A percentile compares a stretch with the other conserved stretches of the same genome.
phyloP scores from a whole-genome alignment of 257 asterid species.

The Avicennia marina region DNA sequence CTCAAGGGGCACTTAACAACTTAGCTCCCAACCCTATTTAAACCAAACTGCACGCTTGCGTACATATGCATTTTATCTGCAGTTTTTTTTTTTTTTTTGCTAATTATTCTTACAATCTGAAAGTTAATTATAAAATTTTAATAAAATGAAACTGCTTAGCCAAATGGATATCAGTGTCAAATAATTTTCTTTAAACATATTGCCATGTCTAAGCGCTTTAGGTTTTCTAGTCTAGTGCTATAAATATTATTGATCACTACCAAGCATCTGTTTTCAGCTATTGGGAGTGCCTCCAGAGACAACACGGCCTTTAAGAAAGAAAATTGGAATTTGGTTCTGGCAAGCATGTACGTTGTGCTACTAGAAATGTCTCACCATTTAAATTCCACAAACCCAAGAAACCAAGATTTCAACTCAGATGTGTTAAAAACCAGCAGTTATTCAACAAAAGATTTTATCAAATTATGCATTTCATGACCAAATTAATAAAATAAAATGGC shows the following conservation, averaged over 20 bases:
- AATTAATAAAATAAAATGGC: conserved; percentile 10
- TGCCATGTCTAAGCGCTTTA: too few species aligned
- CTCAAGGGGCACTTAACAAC: background rate
- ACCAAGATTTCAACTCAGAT: conserved; percentile 1
- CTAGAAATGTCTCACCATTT: conserved; percentile 7
- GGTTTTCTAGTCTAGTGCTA: too few species aligned
- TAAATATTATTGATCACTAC: too few species aligned
- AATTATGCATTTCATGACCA: conserved; percentile 8
- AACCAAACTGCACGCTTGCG: background rate
- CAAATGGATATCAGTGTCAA: background rate
- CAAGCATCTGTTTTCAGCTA: too few species aligned
- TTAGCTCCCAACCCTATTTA: background rate
- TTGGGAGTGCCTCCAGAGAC: too few species aligned
- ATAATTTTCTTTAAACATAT: too few species aligned
- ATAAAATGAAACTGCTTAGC: background rate
- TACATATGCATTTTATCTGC: too few species aligned
- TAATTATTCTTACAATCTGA: background rate
- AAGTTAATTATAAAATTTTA: background rate
- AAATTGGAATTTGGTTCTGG: background rate
- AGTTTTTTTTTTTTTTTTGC: too few species aligned
- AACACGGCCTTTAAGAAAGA: conserved; percentile 1
- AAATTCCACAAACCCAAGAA: background rate
- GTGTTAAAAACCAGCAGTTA: conserved; percentile 7
- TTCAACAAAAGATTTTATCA: conserved; percentile 6
- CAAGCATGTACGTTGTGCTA: background rate